Base-by-base conservation (phyloP, 192 early-diverging fungal genomes). In the Entophlyctis helioformis region DNA sequence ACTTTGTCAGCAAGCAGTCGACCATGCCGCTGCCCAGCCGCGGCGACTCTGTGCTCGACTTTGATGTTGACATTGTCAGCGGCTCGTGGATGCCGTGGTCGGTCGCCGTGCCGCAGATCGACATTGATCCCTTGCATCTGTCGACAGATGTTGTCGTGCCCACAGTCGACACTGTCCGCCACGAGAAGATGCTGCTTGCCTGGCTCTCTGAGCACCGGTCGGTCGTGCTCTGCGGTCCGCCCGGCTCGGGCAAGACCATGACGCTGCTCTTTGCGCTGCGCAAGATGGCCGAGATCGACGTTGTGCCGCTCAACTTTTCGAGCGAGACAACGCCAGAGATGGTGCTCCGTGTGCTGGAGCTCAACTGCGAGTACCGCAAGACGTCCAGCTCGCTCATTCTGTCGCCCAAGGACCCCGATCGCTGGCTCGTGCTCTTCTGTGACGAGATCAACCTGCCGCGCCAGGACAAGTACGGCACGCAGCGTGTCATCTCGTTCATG, bases 241-340 rank as follows among this genome's bases (percentile, higher is more conserved):
- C 97, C 6, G 97, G 97, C 24, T 92, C 89, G 21, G 95, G 94
- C 56, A 98, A 99, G 71, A 99, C 93, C 28, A 99, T 98, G 97
- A 97, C 97, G 2, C 60, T 99, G 28, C 87, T 98, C 61, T 82
- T 89, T 44, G 91, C 92, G 1, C 68, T 99, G 40, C 86, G 97
- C 19, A 90, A 86, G 51, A 61, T 96, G 26, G 80, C 89, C 4
- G 89, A 93, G 44, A 83, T 95, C 74, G 91, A 99, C 59, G 94
- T 99, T 1, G 89, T 89, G 1, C 91, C 86, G 53, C 86, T 99
- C 41, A 99, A 99, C 60, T 99, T 99, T 58, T 97, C 95, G 18
- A 89, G 89, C 57, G 96, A 91, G 5, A 96, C 96, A 2, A 90
- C 88, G 1, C 90, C 91, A 1, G 95, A 92, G 56, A 66, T 97